phyloP scores from a whole-genome alignment of 345 rosid species.

The Balakata baccata region DNA sequence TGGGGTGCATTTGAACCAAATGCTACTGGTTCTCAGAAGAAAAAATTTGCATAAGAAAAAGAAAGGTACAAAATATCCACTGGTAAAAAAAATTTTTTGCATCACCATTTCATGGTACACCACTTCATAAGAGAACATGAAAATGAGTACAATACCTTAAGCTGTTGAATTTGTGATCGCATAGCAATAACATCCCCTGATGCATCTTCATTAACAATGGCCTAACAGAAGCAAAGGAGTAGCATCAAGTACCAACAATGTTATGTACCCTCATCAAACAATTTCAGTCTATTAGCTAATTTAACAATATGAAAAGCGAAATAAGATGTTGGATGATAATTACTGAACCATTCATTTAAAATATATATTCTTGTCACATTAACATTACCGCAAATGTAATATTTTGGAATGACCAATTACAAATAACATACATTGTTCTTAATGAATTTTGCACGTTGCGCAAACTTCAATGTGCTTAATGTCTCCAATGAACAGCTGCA shows the following conservation, averaged over 20 bases:
- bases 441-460: constrained; percentile 95
- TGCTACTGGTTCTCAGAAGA: background rate
- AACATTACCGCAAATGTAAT: background rate
- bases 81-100: background rate
- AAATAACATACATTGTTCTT: constrained; percentile 74
- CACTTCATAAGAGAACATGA: background rate
- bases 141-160: constrained; percentile 52
- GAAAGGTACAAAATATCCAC: background rate
- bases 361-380: background rate
- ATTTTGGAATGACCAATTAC: background rate
- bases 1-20: background rate
- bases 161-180: constrained; percentile 92
- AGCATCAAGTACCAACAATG: constrained; percentile 4
- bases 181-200: constrained; percentile 93
- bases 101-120: background rate
- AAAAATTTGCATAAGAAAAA: background rate
- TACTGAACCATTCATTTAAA: background rate
- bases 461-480: constrained; percentile 93
- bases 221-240: constrained; percentile 41
- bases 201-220: constrained; percentile 93
- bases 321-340: background rate
- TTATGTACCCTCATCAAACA: background rate
- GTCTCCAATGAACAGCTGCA: constrained; percentile 95
- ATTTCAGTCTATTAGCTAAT: background rate
- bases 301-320: background rate